Conservation (phyloP, 2,329 filamentous ascomycete genomes). For the Xylariaceae sp. region DNA sequence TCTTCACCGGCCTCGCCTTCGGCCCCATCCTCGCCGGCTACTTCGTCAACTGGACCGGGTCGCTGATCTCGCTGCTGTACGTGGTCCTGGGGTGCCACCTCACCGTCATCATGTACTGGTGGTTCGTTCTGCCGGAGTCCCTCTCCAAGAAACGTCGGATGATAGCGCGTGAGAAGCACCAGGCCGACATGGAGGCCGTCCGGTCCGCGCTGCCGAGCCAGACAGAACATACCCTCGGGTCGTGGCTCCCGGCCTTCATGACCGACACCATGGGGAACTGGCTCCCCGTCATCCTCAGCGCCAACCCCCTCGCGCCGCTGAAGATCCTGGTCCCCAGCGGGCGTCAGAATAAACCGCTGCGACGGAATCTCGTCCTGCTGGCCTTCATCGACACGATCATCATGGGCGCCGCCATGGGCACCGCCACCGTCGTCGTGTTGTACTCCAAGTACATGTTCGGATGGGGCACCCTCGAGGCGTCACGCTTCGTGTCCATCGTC, state of each 20-base stretch:
- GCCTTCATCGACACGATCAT: conserved; percentile 75
- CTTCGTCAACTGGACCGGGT: conserved; percentile 68
- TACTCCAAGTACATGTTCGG: conserved; percentile 75
- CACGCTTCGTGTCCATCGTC: conserved; percentile 71
- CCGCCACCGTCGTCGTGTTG: conserved; percentile 71
- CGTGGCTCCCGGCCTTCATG: conserved; percentile 12
- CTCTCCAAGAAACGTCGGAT: conserved; percentile 65
- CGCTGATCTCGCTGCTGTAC: conserved; percentile 78
- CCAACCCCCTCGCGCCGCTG: conserved; percentile 70
- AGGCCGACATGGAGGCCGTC: conserved; percentile 31
- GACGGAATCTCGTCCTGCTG: conserved; percentile 75
- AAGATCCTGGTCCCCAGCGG: conserved; percentile 69
- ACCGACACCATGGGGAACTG: conserved; percentile 17
- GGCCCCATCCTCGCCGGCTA: conserved; percentile 78
- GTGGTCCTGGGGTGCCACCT: conserved; percentile 64
- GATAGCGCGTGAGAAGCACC: conserved; percentile 61
- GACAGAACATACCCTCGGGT: conserved; percentile 10
- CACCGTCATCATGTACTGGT: conserved; percentile 65
- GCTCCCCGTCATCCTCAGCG: conserved; percentile 31
- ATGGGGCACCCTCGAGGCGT: conserved; percentile 77
- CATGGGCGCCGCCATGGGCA: conserved; percentile 74
- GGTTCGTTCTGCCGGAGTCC: conserved; percentile 74
- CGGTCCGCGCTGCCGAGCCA: conserved; percentile 13
- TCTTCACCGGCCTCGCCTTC: conserved; percentile 83
- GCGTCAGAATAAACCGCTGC: conserved; percentile 52